Percentiles rank a stretch among this genome's conserved stretches.
These are phyloP conservation scores for Penicillium desertorum DNA, from an alignment of 495 filamentous ascomycete species.

Conservation along the genomic window DNA sequence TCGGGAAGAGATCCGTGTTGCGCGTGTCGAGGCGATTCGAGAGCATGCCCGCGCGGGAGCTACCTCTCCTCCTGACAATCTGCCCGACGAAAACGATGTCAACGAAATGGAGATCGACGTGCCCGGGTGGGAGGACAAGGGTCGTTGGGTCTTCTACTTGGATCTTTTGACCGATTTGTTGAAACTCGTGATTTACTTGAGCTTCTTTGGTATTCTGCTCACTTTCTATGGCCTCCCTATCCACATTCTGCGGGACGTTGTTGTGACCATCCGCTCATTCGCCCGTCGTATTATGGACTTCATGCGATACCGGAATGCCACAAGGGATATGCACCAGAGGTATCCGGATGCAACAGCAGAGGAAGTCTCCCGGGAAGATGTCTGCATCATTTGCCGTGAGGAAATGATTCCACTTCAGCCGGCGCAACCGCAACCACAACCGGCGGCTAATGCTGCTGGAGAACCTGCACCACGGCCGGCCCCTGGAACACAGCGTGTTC, in stretches of 20 bases:
- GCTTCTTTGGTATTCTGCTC: constrained; percentile 90
- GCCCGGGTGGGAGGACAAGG: constrained; percentile 95
- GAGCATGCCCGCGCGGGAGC: constrained; percentile 41
- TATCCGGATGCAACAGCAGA: constrained; percentile 91
- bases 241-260: constrained; percentile 93
- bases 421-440: constrained; percentile 32
- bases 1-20: constrained; percentile 62
- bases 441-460: constrained; percentile 32
- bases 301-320: constrained; percentile 81
- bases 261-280: constrained; percentile 90
- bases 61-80: constrained; percentile 28
- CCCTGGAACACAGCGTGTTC: constrained; percentile 34
- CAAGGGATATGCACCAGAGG: constrained; percentile 84
- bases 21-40: constrained; percentile 54
- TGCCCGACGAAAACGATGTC: constrained; percentile 73
- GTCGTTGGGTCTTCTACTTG: constrained; percentile 86
- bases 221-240: constrained; percentile 93
- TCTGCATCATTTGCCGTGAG: constrained; percentile 97
- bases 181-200: constrained; percentile 82
- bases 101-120: constrained; percentile 92
- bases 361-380: constrained; percentile 80
- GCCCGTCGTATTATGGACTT: constrained; percentile 83
- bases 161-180: constrained; percentile 88
- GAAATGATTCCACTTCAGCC: constrained; percentile 78
- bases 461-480: constrained; percentile 31